Evolutionary conservation across 768 basidiomycete species (phyloP).

Genomic region (Neoboletus brunneissimus): DNA sequence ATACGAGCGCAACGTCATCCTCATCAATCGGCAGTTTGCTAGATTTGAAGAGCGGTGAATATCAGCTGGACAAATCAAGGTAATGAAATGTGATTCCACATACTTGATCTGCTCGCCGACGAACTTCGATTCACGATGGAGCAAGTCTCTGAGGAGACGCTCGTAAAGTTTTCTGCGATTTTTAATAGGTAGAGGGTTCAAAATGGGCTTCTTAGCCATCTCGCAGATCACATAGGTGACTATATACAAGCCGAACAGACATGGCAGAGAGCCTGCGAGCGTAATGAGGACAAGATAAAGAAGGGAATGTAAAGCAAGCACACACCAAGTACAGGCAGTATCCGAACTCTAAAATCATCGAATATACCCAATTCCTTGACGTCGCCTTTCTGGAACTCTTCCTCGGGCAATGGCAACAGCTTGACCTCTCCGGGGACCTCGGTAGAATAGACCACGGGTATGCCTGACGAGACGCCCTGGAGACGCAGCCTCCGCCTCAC

Average conservation of each 20-base stretch:
- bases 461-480: conserved; percentile 58
- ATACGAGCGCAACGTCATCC: conserved; percentile 78
- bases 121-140: conserved; percentile 69
- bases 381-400: conserved; percentile 86
- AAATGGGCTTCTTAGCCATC: conserved; percentile 78
- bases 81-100: conserved; percentile 22
- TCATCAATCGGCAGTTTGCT: conserved; percentile 79
- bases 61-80: background rate
- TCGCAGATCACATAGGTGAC: conserved; percentile 88
- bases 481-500: conserved; percentile 76
- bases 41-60: background rate
- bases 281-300: background rate
- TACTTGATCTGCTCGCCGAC: conserved; percentile 58
- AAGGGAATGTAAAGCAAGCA: background rate
- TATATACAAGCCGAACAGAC: conserved; percentile 87
- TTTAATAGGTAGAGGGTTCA: conserved; percentile 83
- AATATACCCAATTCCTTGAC: conserved; percentile 88
- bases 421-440: conserved; percentile 89
- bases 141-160: conserved; percentile 71
- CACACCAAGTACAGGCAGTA: conserved; percentile 85
- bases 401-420: conserved; percentile 85
- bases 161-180: conserved; percentile 83
- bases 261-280: conserved; percentile 58
- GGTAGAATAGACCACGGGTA: conserved; percentile 93
- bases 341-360: conserved; percentile 91